phyloP scores from a whole-genome alignment of 2,329 filamentous ascomycete species.

The Fusarium pininemorale region DNA sequence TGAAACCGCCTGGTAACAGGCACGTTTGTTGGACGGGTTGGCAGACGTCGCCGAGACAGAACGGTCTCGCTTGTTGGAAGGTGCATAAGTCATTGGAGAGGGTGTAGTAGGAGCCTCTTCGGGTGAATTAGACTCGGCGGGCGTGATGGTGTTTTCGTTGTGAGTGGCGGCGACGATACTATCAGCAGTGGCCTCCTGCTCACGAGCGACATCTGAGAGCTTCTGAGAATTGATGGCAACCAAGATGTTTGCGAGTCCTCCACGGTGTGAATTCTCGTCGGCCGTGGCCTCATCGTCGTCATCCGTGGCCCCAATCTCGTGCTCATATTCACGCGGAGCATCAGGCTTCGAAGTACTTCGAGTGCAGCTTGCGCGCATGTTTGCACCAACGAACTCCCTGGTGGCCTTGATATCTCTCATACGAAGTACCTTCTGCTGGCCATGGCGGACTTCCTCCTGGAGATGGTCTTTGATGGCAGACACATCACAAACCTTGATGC shows the following conservation, averaged over 20 bases:
- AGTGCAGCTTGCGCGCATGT: neutral
- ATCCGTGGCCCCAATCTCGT: neutral
- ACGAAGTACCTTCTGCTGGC: neutral
- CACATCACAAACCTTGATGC: neutral
- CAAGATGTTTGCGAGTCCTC: neutral
- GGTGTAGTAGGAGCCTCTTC: neutral
- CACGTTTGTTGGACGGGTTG: neutral
- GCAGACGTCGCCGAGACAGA: neutral
- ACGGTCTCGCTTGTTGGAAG: neutral
- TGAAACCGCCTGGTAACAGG: neutral
- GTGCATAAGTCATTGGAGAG: too few relatives aligned
- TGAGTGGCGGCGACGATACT: neutral
- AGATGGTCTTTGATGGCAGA: neutral
- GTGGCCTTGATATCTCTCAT: neutral
- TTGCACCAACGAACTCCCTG: neutral
- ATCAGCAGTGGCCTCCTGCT: neutral
- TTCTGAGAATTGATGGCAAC: neutral
- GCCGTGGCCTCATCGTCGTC: neutral
- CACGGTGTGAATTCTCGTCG: neutral
- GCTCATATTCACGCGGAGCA: neutral
- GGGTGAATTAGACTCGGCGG: neutral
- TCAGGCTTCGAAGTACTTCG: neutral
- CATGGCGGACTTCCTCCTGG: neutral
- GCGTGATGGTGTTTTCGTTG: neutral
- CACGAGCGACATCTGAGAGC: neutral